Percentiles rank a stretch among this genome's conserved stretches.
phyloP scores from a whole-genome alignment of 2,329 filamentous ascomycete genomes.

The Trichoderma oligosporum region DNA sequence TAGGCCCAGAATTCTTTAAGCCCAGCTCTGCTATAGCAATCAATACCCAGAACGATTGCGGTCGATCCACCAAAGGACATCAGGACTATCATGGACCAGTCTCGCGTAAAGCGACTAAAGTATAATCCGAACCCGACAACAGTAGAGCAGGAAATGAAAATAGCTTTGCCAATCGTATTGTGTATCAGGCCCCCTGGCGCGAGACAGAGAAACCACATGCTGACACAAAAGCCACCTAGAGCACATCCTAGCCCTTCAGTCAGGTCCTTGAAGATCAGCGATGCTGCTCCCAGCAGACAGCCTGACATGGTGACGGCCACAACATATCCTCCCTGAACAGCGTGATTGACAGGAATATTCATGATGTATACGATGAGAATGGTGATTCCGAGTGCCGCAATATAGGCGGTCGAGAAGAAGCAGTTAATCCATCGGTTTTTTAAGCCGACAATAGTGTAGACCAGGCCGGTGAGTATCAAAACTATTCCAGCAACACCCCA shows the following conservation, averaged over 20 bases:
- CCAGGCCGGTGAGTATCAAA: conserved; percentile 66
- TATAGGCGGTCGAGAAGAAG: conserved; percentile 73
- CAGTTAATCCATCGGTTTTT: conserved; percentile 76
- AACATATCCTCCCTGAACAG: conserved; percentile 80
- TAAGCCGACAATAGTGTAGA: conserved; percentile 74
- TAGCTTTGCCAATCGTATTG: conserved; percentile 58
- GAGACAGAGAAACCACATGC: conserved; percentile 86
- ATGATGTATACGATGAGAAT: conserved; percentile 88
- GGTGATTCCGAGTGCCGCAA: conserved; percentile 68
- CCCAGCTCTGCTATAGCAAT: conserved; percentile 85
- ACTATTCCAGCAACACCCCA: conserved; percentile 75
- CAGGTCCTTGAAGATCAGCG: conserved; percentile 77
- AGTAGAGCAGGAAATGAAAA: conserved; percentile 73
- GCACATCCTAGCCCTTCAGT: conserved; percentile 78
- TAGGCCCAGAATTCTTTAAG: conserved; percentile 96
- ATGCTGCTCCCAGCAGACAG: conserved; percentile 65
- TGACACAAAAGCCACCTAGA: conserved; percentile 79
- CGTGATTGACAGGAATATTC: conserved; percentile 69
- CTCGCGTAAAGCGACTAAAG: conserved; percentile 72
- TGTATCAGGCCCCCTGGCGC: conserved; percentile 70
- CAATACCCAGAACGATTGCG: conserved; percentile 74
- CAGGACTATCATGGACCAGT: conserved; percentile 70
- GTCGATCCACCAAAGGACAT: conserved; percentile 83
- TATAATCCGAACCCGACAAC: conserved; percentile 67
- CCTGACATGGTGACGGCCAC: conserved; percentile 73